Base-by-base conservation (phyloP, 2,329 filamentous ascomycete genomes). In the Penicillium sp. region DNA sequence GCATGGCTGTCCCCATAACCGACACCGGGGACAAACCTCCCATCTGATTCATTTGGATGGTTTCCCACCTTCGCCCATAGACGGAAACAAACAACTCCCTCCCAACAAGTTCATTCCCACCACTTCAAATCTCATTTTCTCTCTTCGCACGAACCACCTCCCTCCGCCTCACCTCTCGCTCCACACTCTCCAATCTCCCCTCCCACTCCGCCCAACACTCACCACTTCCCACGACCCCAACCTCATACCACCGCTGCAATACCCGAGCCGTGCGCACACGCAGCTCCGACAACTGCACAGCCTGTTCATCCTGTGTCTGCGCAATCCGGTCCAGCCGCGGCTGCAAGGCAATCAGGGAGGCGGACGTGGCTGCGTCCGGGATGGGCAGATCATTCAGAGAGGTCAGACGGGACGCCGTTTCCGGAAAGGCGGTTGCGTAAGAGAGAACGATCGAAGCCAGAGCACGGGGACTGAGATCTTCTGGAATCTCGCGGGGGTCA, bases 181-280 rank as follows among this genome's bases (percentile, higher is more conserved):
- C 88, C 6, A 82, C 78, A 51, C 76, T 73, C 66, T 80, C 79
- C 9, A 90, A 67, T 43, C 85, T 75, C 32, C 79, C 76, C 68
- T 94, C 86, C 62, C 85, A 82, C 44, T 85, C 81, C 24, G 84
- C 85, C 72, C 89, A 84, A 49, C 79, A 78, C 56, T 82, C 79
- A 0, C 84, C 84, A 56, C 81, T 81, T 9, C 78, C 77, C 41
- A 95, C 72, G 38, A 93, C 75, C 3, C 82, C 81, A 25, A 80
- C 73, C 64, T 90, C 83, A 67, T 91, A 90, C 85, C 88, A 94
- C 33, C 74, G 69, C 55, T 84, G 78, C 50, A 89, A 69, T 25
- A 79, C 71, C 53, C 66, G 66, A 26, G 72, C 73, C 45, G 71
- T 73, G 9, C 71, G 66, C 8, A 67, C 59, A 32, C 72, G 61